Conservation (phyloP, 106 monocot genomes). For the Phalaenopsis aphrodite region DNA sequence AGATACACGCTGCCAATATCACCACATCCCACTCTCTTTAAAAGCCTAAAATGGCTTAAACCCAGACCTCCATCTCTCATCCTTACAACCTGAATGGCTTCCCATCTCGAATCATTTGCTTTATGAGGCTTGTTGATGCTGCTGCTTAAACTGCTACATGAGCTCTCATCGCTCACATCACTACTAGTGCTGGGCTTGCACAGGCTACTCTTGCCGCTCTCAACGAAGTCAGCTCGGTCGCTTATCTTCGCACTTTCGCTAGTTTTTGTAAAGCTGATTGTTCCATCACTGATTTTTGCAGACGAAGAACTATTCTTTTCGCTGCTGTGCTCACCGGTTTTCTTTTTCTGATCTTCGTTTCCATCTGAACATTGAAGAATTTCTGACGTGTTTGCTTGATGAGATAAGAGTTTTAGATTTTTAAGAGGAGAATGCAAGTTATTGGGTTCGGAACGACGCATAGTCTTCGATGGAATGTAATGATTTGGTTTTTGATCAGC, state of each 20-base stretch:
- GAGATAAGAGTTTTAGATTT: not conserved
- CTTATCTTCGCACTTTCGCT: conserved; percentile 23
- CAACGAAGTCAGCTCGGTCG: conserved; percentile 15
- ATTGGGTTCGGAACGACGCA: not conserved
- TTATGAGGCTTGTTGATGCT: conserved; percentile 49
- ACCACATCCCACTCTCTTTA: conserved; percentile 46
- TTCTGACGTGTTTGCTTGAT: not conserved
- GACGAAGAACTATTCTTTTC: conserved; percentile 18
- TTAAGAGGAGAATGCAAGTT: not conserved
- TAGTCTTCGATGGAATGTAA: not conserved
- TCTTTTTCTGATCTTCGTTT: conserved; percentile 15
- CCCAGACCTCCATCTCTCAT: conserved; percentile 33
- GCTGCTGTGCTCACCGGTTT: conserved; percentile 12
- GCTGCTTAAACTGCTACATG: conserved; percentile 27
- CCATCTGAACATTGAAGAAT: not conserved
- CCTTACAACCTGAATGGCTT: conserved; percentile 26
- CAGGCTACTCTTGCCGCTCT: conserved; percentile 28
- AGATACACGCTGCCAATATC: conserved; percentile 59
- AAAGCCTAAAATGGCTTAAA: conserved; percentile 48
- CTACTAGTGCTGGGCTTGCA: conserved; percentile 34
- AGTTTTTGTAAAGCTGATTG: conserved; percentile 16
- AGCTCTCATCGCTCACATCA: conserved; percentile 38
- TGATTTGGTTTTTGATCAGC: conserved; percentile 15
- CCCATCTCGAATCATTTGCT: conserved; percentile 43
- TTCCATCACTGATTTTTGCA: conserved; percentile 28